A percentile compares a stretch with the other conserved stretches of the same genome.
Evolutionary conservation across 2,329 filamentous ascomycete species (phyloP).

Genomic region (Blastomyces parvus): DNA sequence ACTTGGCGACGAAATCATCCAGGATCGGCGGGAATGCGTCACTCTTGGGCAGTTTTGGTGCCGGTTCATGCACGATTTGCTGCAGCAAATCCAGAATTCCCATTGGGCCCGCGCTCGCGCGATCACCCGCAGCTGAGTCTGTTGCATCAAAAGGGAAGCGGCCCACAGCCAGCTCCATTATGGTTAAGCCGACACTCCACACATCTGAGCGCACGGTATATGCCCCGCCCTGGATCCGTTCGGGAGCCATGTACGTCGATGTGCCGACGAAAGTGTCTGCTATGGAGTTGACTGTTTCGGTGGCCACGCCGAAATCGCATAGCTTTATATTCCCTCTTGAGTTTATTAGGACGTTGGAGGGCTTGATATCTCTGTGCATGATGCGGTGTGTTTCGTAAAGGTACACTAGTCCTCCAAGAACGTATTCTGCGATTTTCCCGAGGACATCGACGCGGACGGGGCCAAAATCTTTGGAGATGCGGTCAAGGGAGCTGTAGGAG

Average conservation of each 20-base stretch:
- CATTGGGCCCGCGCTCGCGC: constrained; percentile 63
- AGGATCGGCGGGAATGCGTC: constrained; percentile 93
- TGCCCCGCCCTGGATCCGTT: constrained; percentile 91
- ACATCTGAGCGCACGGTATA: constrained; percentile 98
- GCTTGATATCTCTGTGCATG: constrained; percentile 98
- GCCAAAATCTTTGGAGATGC: constrained; percentile 88
- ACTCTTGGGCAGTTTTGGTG: constrained; percentile 87
- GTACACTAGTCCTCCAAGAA: constrained; percentile 85
- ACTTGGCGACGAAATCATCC: constrained; percentile 96
- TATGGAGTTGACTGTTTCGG: constrained; percentile 93
- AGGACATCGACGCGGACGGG: constrained; percentile 92
- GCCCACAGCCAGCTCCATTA: constrained; percentile 97
- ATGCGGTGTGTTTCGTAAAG: constrained; percentile 93
- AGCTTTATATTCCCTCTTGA: constrained; percentile 91
- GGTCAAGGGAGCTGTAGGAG: constrained; percentile 66
- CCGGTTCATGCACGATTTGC: constrained; percentile 93
- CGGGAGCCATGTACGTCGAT: constrained; percentile 98
- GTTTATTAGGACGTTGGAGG: constrained; percentile 94
- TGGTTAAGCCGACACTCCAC: constrained; percentile 89
- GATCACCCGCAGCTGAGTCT: constrained; percentile 64
- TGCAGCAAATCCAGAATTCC: constrained; percentile 93
- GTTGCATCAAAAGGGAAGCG: constrained; percentile 87
- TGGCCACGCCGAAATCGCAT: constrained; percentile 97
- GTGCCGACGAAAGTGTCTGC: constrained; percentile 98
- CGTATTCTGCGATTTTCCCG: constrained; percentile 94